phyloP scores from a whole-genome alignment of 2,329 filamentous ascomycete species.

The Mycosphaerella arachidis region DNA sequence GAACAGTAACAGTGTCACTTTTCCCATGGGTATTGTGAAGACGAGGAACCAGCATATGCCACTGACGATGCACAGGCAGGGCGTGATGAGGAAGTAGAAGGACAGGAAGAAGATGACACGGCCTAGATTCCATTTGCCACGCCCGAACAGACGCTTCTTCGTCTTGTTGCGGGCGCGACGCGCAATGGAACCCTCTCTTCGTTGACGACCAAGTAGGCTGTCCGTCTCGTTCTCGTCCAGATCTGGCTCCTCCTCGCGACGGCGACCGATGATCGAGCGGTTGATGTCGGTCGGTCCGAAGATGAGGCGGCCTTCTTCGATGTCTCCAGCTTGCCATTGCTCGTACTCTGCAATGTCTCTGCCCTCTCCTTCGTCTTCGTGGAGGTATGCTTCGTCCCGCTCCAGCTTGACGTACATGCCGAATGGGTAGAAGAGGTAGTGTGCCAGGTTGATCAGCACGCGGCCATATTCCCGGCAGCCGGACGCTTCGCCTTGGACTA shows the following conservation, averaged over 20 bases:
- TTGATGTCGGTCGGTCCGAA: conserved; percentile 72
- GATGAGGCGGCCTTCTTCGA: conserved; percentile 92
- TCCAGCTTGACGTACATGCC: conserved; percentile 92
- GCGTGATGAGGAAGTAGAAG: conserved; percentile 90
- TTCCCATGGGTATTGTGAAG: conserved; percentile 98
- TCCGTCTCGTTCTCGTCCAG: conserved; percentile 70
- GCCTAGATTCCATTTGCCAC: conserved; percentile 92
- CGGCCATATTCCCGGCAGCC: conserved; percentile 82
- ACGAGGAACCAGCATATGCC: conserved; percentile 92
- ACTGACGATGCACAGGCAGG: conserved; percentile 78
- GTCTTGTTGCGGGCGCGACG: conserved; percentile 32
- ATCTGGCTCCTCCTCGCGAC: conserved; percentile 84
- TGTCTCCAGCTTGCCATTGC: conserved; percentile 95
- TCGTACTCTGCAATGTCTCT: conserved; percentile 98
- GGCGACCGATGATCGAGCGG: conserved; percentile 78
- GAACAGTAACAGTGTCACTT: conserved; percentile 82
- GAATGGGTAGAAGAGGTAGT: conserved; percentile 92
- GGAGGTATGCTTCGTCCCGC: conserved; percentile 87
- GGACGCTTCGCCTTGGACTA: conserved; percentile 63
- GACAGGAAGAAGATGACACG: conserved; percentile 93
- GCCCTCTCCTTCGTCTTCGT: conserved; percentile 93
- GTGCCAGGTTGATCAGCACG: conserved; percentile 75
- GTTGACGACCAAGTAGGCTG: conserved; percentile 67
- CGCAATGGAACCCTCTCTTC: conserved; percentile 24
- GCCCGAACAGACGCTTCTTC: conserved; percentile 87